Conservation (phyloP, 352 stramenopile genomes). For the Pythium dissotocum region DNA sequence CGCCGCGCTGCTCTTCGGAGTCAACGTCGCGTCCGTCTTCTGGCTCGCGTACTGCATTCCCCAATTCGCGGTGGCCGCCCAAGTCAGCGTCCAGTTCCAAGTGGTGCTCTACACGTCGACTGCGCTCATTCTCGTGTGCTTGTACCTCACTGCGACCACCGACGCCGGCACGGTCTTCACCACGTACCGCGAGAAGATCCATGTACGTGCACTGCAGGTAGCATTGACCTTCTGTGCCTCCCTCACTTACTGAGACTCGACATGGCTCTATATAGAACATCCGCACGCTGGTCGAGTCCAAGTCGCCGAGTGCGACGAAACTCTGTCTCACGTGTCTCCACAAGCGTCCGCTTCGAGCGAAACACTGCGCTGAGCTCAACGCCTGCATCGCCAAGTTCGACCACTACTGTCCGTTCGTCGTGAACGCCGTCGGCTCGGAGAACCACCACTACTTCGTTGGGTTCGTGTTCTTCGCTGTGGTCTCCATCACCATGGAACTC, state of each 20-base stretch:
- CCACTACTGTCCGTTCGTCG: slow-evolving; percentile 86
- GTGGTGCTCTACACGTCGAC: slow-evolving; percentile 23
- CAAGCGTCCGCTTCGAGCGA: slow-evolving; percentile 69
- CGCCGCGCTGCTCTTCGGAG: slow-evolving; percentile 65
- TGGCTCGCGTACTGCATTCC: slow-evolving; percentile 60
- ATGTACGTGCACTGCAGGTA: slow-evolving; percentile 32
- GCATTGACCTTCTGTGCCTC: not conserved
- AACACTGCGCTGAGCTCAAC: slow-evolving; percentile 79
- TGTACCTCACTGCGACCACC: slow-evolving; percentile 56
- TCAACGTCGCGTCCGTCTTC: slow-evolving; percentile 72
- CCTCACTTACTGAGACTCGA: too few relatives aligned
- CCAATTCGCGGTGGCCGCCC: slow-evolving; percentile 22
- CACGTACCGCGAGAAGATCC: slow-evolving; percentile 64
- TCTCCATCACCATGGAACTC: slow-evolving; percentile 55
- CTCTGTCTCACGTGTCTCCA: slow-evolving; percentile 81
- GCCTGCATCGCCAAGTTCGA: slow-evolving; percentile 83
- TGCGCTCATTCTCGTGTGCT: slow-evolving; percentile 39
- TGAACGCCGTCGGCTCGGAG: slow-evolving; percentile 93
- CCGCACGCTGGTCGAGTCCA: slow-evolving; percentile 65
- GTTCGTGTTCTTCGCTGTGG: slow-evolving; percentile 85
- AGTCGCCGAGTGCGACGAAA: slow-evolving; percentile 70
- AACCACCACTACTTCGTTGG: slow-evolving; percentile 95
- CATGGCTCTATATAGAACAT: slow-evolving; percentile 48
- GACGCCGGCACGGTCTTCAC: slow-evolving; percentile 70
- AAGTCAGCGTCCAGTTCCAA: slow-evolving; percentile 37